Percentiles rank a stretch among this genome's conserved stretches.
Conservation (phyloP, 371 early-diverging fungal species). For the Dichotomocladium elegans region DNA sequence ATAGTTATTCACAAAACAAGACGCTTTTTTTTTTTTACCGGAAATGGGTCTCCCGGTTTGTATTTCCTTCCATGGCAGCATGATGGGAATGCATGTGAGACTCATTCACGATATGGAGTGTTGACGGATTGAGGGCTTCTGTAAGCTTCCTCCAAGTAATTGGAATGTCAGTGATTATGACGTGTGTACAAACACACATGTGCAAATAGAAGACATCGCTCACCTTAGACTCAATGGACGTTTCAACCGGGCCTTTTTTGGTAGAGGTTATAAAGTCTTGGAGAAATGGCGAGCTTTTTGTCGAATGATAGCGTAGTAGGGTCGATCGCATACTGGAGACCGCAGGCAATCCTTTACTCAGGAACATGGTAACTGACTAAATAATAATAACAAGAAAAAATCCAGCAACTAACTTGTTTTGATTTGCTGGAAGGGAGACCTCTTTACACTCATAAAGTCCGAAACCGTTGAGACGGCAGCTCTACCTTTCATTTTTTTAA, state of each 20-base stretch:
- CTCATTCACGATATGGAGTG: slow-evolving; percentile 64
- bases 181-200: not conserved
- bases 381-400: too few relatives aligned
- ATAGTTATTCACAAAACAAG: not conserved
- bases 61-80: slow-evolving; percentile 69
- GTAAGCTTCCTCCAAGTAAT: slow-evolving; percentile 30
- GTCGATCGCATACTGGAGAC: not conserved
- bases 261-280: slow-evolving; percentile 24
- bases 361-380: too few relatives aligned
- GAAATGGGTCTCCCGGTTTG: slow-evolving; percentile 76
- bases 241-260: slow-evolving; percentile 43
- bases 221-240: slow-evolving; percentile 39
- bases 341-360: not conserved
- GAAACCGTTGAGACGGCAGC: too few relatives aligned
- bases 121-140: slow-evolving; percentile 49
- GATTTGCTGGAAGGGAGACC: too few relatives aligned
- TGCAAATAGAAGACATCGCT: not conserved
- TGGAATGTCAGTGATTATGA: not conserved
- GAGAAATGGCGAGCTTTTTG: slow-evolving; percentile 5
- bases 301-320: not conserved
- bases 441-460: too few relatives aligned
- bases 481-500: too few relatives aligned
- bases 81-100: slow-evolving; percentile 74
- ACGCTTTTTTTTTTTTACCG: slow-evolving; percentile 29
- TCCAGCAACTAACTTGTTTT: too few relatives aligned